These are phyloP conservation scores for Mortierella sp. DNA, from an alignment of 371 early-diverging fungal genomes.

Conservation along the genomic window DNA sequence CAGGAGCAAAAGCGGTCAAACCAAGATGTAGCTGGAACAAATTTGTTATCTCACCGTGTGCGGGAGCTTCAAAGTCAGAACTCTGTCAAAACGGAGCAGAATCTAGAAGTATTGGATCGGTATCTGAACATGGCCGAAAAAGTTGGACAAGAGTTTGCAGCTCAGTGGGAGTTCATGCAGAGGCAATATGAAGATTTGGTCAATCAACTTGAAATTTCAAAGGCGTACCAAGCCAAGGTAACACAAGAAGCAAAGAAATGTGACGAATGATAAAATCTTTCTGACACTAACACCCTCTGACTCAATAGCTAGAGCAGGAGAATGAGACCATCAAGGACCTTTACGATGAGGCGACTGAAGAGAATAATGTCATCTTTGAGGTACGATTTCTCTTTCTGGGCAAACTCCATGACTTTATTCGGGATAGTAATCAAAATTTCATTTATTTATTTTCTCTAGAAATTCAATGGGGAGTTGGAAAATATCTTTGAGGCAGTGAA, in stretches of 20 bases:
- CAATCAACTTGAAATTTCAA: background rate
- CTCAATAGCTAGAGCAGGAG: slow-evolving; percentile 16
- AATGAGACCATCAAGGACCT: slow-evolving; percentile 10
- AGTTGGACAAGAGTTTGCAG: background rate
- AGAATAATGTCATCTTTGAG: slow-evolving; percentile 24
- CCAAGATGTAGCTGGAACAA: no score
- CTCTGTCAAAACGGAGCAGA: background rate
- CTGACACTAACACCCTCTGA: background rate
- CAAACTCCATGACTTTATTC: no score
- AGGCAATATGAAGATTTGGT: background rate
- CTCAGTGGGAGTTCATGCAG: background rate
- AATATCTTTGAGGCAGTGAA: slow-evolving; percentile 11
- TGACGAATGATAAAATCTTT: background rate
- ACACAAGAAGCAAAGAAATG: no score
- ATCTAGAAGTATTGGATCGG: background rate
- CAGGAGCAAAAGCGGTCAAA: background rate
- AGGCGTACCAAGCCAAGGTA: slow-evolving; percentile 5
- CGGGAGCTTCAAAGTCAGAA: background rate
- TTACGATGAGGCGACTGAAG: slow-evolving; percentile 14
- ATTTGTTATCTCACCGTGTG: background rate
- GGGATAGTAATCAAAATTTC: no score
- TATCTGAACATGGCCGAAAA: background rate
- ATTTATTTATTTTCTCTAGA: background rate
- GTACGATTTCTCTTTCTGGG: background rate
- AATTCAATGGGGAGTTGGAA: slow-evolving; percentile 25